Base-by-base conservation (phyloP, 805 yeast species). In the Candida parachauliodes region DNA sequence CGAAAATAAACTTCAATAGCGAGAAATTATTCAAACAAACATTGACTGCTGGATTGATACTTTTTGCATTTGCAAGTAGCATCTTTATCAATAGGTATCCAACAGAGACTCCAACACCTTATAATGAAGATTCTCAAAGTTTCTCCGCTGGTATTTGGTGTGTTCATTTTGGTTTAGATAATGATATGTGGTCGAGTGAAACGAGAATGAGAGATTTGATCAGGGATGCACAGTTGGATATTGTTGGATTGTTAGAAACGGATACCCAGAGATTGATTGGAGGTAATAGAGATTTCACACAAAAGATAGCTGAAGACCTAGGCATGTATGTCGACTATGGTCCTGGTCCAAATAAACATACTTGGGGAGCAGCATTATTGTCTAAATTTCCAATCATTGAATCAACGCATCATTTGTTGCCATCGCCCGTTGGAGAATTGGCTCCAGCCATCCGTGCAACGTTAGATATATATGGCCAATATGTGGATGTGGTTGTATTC, bases 371-470 rank as follows among this genome's bases (percentile, higher is more conserved):
- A 34, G 93, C 93, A 2, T 70, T 93, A 44, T 68, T 93, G 47
- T 89, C 97, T 15, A 88, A 89, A 56, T 93, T 91, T 74, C 98
- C 98, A 21, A 93, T 93, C 44, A 50, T 93, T 40, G 77, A 83
- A 53, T 88, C 97, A 2, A 79, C 88, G 1, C 98, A 93, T 59
- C 94, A 89, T 57, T 70, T 93, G 49, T 66, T 91, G 40, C 98
- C 98, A 3, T 86, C 96, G 5, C 98, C 98, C 2, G 96, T 86
- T 22, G 98, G 98, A 12, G 98, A 93, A 68, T 71, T 93, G 37
- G 98, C 98, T 0, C 98, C 98, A 4, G 98, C 97, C 1, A 93
- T 93, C 48, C 95, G 85, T 59, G 98, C 98, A 2, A 91, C 97
- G 1, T 67, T 93, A 44, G 91, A 88, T 48, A 84, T 93, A 25